Percentiles rank a stretch among this genome's conserved stretches.
Evolutionary conservation across 768 basidiomycete genomes (phyloP).

Genomic region (Naematelia aurantialba): DNA sequence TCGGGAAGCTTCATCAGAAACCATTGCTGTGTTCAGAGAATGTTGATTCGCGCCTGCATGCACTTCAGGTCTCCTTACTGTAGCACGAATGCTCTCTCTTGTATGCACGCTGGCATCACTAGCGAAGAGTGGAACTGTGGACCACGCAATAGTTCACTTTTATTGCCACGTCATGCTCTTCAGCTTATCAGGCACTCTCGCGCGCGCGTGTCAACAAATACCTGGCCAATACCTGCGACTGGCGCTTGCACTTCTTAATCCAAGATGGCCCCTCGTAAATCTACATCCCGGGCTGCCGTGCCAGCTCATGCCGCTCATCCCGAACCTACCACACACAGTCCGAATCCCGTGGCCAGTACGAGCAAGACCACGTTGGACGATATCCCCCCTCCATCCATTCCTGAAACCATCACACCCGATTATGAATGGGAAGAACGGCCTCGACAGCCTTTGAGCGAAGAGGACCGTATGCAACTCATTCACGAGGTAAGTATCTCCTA

Average conservation of each 20-base stretch:
- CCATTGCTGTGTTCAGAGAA: too few species aligned
- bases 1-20: too few species aligned
- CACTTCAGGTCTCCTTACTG: too few species aligned
- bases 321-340: background rate
- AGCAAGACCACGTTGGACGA: conserved; percentile 20
- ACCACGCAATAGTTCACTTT: too few species aligned
- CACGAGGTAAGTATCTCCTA: conserved; percentile 34
- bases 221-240: too few species aligned
- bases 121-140: too few species aligned
- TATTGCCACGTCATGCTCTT: background rate
- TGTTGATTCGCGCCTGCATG: too few species aligned
- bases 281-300: conserved; percentile 6
- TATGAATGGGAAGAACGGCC: conserved; percentile 13
- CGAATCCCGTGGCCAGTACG: conserved; percentile 10
- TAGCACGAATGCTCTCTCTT: too few species aligned
- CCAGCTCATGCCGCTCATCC: background rate
- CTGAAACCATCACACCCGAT: conserved; percentile 35
- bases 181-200: background rate
- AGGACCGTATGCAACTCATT: conserved; percentile 31
- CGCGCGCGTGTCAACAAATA: background rate
- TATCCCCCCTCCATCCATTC: conserved; percentile 22
- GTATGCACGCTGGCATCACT: too few species aligned
- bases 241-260: too few species aligned
- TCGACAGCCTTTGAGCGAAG: conserved; percentile 17
- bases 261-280: conserved; percentile 28